These are phyloP conservation scores for Biscogniauxia mediterranea DNA, from an alignment of 2,329 filamentous ascomycete genomes.

Conservation along the genomic window DNA sequence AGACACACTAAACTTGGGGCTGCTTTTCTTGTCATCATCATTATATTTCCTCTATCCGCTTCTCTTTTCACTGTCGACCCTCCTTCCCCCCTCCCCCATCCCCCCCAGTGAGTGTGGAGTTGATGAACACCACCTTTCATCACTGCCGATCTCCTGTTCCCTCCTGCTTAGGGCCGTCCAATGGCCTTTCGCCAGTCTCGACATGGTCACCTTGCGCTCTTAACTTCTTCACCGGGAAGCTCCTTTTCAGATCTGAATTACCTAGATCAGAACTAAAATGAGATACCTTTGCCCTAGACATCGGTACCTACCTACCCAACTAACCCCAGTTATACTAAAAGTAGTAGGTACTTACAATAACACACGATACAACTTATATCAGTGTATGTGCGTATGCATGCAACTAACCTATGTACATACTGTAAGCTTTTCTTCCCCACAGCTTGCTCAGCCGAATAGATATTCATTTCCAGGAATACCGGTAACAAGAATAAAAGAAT, in stretches of 20 bases:
- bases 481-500: neutral
- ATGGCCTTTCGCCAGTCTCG: neutral
- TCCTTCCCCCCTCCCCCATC: no score
- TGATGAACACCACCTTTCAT: neutral
- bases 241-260: neutral
- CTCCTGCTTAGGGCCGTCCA: neutral
- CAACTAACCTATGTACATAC: neutral
- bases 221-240: neutral
- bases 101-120: neutral
- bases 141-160: constrained; percentile 2
- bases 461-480: no score
- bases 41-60: neutral
- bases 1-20: no score
- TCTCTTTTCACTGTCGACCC: neutral
- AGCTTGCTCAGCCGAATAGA: neutral
- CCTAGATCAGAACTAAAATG: neutral
- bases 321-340: no score
- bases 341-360: no score
- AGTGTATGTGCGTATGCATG: no score
- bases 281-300: neutral
- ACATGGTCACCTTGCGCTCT: neutral
- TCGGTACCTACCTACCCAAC: neutral
- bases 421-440: neutral
- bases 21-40: no score
- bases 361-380: no score